A percentile compares a stretch with the other conserved stretches of the same genome.
phyloP scores from a whole-genome alignment of 768 basidiomycete genomes.

The Tulasnella sp. region DNA sequence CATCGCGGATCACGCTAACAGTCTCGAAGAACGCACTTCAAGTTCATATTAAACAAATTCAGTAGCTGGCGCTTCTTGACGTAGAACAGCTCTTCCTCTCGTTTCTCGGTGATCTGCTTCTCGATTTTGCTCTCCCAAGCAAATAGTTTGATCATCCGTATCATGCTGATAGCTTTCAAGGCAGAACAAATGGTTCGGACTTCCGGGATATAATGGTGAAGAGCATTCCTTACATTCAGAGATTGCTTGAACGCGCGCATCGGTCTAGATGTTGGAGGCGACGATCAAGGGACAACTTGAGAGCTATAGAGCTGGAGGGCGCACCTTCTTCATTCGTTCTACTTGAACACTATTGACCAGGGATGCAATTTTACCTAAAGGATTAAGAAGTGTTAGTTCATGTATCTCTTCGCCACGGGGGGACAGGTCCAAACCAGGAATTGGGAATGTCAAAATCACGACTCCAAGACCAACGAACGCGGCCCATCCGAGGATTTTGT shows the following conservation, averaged over 20 bases:
- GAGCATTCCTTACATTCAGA: constrained; percentile 40
- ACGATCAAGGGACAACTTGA: no score
- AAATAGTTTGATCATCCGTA: constrained; percentile 63
- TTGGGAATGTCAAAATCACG: constrained; percentile 41
- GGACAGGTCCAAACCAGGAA: constrained; percentile 34
- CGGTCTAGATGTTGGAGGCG: constrained; percentile 29
- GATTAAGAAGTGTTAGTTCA: neutral
- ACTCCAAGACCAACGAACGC: constrained; percentile 46
- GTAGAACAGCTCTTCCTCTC: constrained; percentile 48
- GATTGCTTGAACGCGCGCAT: constrained; percentile 48
- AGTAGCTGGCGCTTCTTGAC: constrained; percentile 44
- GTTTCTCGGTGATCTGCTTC: constrained; percentile 40
- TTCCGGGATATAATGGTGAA: neutral
- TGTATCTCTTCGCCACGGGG: no score
- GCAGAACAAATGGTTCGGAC: no score
- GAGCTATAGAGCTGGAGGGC: constrained; percentile 1
- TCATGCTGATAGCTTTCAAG: constrained; percentile 38
- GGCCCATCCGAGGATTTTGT: constrained; percentile 43
- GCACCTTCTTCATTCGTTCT: constrained; percentile 38
- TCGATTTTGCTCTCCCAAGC: constrained; percentile 41
- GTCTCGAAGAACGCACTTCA: constrained; percentile 32
- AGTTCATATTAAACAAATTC: constrained; percentile 33
- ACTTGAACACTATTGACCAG: constrained; percentile 37
- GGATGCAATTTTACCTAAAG: constrained; percentile 34
- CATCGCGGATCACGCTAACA: no score